Conservation (phyloP, 2,329 filamentous ascomycete genomes). For the Cercospora sp. region DNA sequence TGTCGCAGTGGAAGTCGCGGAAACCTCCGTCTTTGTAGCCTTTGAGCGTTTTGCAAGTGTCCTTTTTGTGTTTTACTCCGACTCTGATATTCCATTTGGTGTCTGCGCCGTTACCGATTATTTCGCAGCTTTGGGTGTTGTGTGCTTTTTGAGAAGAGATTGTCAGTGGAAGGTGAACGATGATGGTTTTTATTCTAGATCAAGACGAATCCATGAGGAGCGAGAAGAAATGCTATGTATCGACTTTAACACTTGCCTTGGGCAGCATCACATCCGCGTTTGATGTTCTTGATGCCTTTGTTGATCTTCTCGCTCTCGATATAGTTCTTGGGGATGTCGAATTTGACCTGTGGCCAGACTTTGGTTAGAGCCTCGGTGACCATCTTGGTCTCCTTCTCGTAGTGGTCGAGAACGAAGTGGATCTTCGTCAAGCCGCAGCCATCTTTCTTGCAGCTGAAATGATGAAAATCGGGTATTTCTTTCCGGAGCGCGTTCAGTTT, state of each 20-base stretch:
- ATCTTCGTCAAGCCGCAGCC: not conserved
- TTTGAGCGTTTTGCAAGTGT: not conserved
- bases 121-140: not conserved
- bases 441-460: slow-evolving; percentile 1
- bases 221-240: not conserved
- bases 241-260: not conserved
- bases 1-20: not conserved
- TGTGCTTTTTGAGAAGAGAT: not conserved
- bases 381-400: not conserved
- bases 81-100: not conserved
- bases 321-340: not conserved
- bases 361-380: not conserved
- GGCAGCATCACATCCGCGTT: not conserved
- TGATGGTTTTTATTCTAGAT: not conserved
- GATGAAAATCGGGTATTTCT: not conserved
- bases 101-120: not conserved
- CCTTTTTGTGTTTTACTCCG: not conserved
- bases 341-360: not conserved
- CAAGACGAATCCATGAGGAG: not conserved
- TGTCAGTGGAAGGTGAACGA: not conserved
- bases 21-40: not conserved
- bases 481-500: not conserved
- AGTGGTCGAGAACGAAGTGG: not conserved
- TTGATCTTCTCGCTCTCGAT: not conserved
- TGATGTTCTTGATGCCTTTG: not conserved